These are phyloP conservation scores for Malassezia arunalokei DNA, from an alignment of 1,284 basidiomycete species.

Conservation along the genomic window DNA sequence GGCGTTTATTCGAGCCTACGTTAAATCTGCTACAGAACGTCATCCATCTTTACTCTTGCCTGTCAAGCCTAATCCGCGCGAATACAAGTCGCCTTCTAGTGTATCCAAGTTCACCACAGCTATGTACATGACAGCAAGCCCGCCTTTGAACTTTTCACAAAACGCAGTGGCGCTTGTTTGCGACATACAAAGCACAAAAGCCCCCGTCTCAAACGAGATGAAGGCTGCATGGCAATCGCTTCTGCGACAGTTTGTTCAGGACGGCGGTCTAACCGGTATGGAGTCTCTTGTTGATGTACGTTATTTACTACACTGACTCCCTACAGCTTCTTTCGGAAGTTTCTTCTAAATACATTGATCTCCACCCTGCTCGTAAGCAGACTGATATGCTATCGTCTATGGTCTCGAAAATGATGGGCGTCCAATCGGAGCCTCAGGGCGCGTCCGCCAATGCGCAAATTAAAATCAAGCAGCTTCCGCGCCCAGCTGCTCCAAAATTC, in stretches of 20 bases:
- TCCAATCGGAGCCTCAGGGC: background rate
- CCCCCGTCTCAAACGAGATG: background rate
- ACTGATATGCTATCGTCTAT: constrained; percentile 13
- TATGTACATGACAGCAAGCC: constrained; percentile 36
- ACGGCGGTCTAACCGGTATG: background rate
- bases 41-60: constrained; percentile 34
- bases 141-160: constrained; percentile 40
- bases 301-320: background rate
- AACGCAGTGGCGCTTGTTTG: constrained; percentile 30
- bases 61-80: constrained; percentile 37
- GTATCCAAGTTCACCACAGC: constrained; percentile 9
- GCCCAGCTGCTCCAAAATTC: background rate
- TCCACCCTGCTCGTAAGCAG: constrained; percentile 3
- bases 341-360: constrained; percentile 8
- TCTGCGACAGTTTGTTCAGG: constrained; percentile 9
- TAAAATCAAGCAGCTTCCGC: constrained; percentile 9
- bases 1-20: constrained; percentile 25
- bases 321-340: constrained; percentile 8
- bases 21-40: constrained; percentile 16
- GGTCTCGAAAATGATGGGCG: constrained; percentile 10
- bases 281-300: constrained; percentile 6
- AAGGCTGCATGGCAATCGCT: constrained; percentile 10
- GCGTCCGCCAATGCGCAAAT: background rate
- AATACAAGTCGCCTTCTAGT: constrained; percentile 28
- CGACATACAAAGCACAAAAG: constrained; percentile 14